These are phyloP conservation scores for Gossypium gossypioides DNA, from an alignment of 441 rosid genomes.

Conservation along the genomic window DNA sequence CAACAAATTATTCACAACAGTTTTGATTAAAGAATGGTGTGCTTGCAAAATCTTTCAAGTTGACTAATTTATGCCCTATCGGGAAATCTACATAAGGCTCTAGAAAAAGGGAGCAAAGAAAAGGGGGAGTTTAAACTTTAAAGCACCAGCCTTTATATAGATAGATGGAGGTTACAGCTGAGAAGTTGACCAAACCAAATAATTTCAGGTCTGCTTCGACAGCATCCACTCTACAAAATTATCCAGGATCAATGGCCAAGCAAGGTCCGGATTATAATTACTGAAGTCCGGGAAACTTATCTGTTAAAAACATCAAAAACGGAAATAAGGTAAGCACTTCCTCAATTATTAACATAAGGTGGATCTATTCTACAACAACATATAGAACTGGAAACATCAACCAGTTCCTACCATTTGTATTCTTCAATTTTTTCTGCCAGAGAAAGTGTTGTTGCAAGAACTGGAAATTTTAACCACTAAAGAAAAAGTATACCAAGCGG, in stretches of 20 bases:
- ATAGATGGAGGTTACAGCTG: constrained; percentile 31
- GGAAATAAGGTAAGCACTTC: not conserved
- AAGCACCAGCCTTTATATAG: constrained; percentile 28
- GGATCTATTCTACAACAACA: no score
- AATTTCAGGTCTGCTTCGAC: constrained; percentile 45
- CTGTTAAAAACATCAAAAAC: constrained; percentile 23
- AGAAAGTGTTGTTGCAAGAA: not conserved
- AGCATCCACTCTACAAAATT: constrained; percentile 74
- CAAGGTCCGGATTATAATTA: constrained; percentile 57
- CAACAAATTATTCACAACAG: constrained; percentile 17
- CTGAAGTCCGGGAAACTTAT: constrained; percentile 60
- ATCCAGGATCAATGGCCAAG: constrained; percentile 75
- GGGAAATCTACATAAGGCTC: not conserved
- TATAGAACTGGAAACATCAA: not conserved
- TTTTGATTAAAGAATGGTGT: not conserved
- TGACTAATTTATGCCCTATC: not conserved
- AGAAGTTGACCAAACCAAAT: constrained; percentile 15
- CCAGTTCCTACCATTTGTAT: not conserved
- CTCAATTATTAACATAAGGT: not conserved
- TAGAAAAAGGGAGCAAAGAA: not conserved
- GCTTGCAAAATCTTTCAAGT: not conserved
- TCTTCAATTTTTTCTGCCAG: not conserved
- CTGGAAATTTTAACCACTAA: not conserved
- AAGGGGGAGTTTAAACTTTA: not conserved
- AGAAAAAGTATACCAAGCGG: not conserved